Evolutionary conservation across 148 eudicot species (phyloP).

Genomic region (Fallopia convolvulus): DNA sequence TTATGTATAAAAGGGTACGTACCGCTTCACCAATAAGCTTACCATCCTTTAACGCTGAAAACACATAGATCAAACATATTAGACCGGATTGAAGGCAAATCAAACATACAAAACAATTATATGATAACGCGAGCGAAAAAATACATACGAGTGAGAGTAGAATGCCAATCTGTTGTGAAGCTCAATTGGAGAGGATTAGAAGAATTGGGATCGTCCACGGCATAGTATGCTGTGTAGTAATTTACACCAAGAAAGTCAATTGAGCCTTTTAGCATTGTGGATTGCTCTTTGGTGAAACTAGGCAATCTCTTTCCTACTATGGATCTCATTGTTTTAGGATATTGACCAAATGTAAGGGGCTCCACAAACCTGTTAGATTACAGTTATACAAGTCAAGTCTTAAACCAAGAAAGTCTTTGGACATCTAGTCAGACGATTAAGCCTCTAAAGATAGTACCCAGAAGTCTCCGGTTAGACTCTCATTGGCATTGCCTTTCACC

Average conservation of each 20-base stretch:
- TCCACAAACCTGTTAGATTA: constrained; percentile 17
- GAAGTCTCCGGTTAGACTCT: too few relatives aligned
- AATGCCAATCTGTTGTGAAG: constrained; percentile 7
- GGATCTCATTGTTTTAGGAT: constrained; percentile 16
- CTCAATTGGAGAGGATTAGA: constrained; percentile 1
- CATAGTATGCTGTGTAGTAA: constrained; percentile 16
- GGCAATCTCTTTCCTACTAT: constrained; percentile 22
- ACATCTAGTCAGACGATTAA: too few relatives aligned
- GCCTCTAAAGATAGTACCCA: too few relatives aligned
- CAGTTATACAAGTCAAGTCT: neutral
- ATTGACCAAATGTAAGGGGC: constrained; percentile 17
- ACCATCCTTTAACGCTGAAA: neutral
- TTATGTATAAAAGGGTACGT: constrained; percentile 10
- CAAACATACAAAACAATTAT: neutral
- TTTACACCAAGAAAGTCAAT: constrained; percentile 19
- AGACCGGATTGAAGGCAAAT: neutral
- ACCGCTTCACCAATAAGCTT: constrained; percentile 4
- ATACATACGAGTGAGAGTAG: constrained; percentile 1
- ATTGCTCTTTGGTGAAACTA: constrained; percentile 14
- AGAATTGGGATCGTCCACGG: neutral
- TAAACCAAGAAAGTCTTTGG: too few relatives aligned
- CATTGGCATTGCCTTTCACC: too few relatives aligned
- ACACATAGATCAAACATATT: neutral
- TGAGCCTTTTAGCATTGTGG: constrained; percentile 9
- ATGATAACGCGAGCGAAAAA: neutral